These are phyloP conservation scores for Cladorrhinum samala DNA, from an alignment of 495 filamentous ascomycete species.

Conservation along the genomic window DNA sequence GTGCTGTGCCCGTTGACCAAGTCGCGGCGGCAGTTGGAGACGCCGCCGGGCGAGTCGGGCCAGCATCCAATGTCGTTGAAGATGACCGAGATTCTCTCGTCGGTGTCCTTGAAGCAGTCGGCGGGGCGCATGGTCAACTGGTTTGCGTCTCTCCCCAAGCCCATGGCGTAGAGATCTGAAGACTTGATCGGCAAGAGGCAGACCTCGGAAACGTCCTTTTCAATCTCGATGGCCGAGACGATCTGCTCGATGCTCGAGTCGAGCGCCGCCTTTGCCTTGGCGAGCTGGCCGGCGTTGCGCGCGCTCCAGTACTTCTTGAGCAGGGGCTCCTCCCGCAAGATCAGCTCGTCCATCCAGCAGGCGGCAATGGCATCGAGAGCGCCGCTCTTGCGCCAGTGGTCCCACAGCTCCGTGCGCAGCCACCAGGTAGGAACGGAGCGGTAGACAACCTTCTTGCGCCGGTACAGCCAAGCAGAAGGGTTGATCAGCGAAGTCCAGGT, in stretches of 20 bases:
- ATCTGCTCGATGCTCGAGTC: conserved; percentile 51
- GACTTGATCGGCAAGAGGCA: conserved; percentile 54
- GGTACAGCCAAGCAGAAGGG: conserved; percentile 11
- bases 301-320: conserved; percentile 53
- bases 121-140: conserved; percentile 38
- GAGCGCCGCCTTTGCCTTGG: conserved; percentile 49
- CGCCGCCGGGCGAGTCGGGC: conserved; percentile 62
- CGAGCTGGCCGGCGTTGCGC: conserved; percentile 50
- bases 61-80: conserved; percentile 60
- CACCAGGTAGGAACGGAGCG: conserved; percentile 44
- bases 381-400: conserved; percentile 53
- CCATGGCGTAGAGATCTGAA: conserved; percentile 58
- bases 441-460: conserved; percentile 14
- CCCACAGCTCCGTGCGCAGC: conserved; percentile 57
- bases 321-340: conserved; percentile 50
- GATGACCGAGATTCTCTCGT: conserved; percentile 54
- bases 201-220: conserved; percentile 54
- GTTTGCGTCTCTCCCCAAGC: conserved; percentile 54
- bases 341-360: conserved; percentile 57
- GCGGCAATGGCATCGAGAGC: conserved; percentile 57
- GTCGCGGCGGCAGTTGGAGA: conserved; percentile 62
- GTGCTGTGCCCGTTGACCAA: conserved; percentile 58
- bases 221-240: conserved; percentile 56
- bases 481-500: conserved; percentile 8
- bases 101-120: conserved; percentile 41